Evolutionary conservation across 768 basidiomycete species (phyloP).

Genomic region (Daedalea quercina): DNA sequence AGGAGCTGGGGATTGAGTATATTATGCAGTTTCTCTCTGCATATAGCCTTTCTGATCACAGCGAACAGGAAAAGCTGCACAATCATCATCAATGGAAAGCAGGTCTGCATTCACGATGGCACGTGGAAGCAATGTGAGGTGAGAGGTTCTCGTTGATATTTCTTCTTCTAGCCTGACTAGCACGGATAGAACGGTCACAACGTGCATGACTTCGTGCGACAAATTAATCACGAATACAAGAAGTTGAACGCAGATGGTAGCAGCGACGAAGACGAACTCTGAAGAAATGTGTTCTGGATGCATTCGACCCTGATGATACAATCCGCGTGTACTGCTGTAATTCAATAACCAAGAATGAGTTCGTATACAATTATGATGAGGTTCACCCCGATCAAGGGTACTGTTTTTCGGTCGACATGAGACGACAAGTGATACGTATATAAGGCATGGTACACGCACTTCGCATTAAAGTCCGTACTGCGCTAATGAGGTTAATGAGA

Average conservation of each 20-base stretch:
- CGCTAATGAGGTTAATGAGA: conserved; percentile 87
- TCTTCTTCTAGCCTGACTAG: background rate
- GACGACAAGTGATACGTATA: background rate
- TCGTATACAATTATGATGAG: conserved; percentile 84
- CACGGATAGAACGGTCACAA: conserved; percentile 61
- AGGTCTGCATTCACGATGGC: conserved; percentile 71
- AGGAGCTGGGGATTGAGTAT: conserved; percentile 51
- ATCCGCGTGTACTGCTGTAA: background rate
- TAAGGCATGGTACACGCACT: conserved; percentile 52
- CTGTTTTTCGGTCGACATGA: conserved; percentile 34
- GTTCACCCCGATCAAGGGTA: conserved; percentile 88
- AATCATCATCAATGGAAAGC: conserved; percentile 60
- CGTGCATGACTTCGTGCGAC: conserved; percentile 64
- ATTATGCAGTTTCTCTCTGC: conserved; percentile 10
- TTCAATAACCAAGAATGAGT: conserved; percentile 55
- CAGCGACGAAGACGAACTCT: background rate
- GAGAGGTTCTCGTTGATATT: conserved; percentile 13
- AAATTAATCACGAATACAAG: conserved; percentile 71
- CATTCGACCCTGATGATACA: background rate
- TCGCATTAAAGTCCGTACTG: conserved; percentile 94
- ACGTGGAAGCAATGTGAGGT: conserved; percentile 80
- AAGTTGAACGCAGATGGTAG: conserved; percentile 40
- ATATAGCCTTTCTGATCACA: conserved; percentile 3
- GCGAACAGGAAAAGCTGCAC: conserved; percentile 76
- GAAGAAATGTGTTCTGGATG: conserved; percentile 11